Evolutionary conservation across 2,329 filamentous ascomycete species (phyloP).

Genomic region (Colletotrichum costaricense): DNA sequence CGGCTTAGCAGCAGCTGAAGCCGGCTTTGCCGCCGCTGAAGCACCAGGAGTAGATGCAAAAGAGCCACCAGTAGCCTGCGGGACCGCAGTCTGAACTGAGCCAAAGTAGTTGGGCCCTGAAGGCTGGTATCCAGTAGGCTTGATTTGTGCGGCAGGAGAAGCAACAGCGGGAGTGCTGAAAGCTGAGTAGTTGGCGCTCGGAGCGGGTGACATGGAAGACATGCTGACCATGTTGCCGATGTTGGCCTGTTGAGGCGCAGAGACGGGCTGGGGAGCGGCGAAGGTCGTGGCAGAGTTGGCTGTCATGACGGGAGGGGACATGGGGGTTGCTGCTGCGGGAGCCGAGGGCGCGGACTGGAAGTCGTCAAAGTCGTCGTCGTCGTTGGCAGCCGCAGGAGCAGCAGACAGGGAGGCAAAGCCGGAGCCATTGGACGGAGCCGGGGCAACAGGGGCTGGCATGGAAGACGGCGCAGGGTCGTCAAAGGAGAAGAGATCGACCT

Average conservation of each 20-base stretch:
- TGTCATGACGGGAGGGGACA: slow-evolving; percentile 61
- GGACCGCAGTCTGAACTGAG: slow-evolving; percentile 70
- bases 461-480: slow-evolving; percentile 76
- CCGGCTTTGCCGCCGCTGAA: slow-evolving; percentile 60
- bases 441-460: slow-evolving; percentile 51
- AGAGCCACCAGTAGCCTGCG: slow-evolving; percentile 39
- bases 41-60: slow-evolving; percentile 41
- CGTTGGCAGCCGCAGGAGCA: slow-evolving; percentile 48
- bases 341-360: slow-evolving; percentile 83
- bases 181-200: slow-evolving; percentile 72
- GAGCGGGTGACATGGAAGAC: slow-evolving; percentile 82
- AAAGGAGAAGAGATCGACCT: slow-evolving; percentile 92
- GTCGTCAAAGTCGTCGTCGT: slow-evolving; percentile 92
- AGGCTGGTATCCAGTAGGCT: slow-evolving; percentile 77
- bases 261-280: slow-evolving; percentile 85
- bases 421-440: slow-evolving; percentile 58
- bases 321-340: slow-evolving; percentile 56
- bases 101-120: slow-evolving; percentile 95
- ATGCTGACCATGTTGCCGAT: slow-evolving; percentile 84
- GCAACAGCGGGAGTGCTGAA: slow-evolving; percentile 62
- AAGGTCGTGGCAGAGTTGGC: slow-evolving; percentile 74
- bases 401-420: slow-evolving; percentile 58
- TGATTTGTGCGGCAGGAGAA: slow-evolving; percentile 57
- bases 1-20: slow-evolving; percentile 62
- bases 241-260: slow-evolving; percentile 83